Conservation (phyloP, 78 protist genomes). For the Dictyostelium firmibasis region DNA sequence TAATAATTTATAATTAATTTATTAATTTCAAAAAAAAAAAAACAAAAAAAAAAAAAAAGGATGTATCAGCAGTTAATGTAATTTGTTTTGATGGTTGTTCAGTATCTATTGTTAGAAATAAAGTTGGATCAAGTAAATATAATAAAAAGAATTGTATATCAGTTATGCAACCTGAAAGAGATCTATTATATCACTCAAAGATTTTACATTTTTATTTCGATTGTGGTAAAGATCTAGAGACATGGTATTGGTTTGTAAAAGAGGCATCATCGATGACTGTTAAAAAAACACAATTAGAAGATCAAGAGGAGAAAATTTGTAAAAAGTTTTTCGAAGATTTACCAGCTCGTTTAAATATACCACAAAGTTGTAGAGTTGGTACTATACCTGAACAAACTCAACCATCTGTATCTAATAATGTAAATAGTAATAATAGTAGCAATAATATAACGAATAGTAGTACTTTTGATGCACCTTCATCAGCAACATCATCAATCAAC, state of each 20-base stretch:
- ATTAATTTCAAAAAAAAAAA: neutral
- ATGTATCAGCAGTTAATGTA: conserved; percentile 40
- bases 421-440: neutral
- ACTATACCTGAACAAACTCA: neutral
- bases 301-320: neutral
- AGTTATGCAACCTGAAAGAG: conserved; percentile 37
- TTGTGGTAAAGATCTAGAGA: conserved; percentile 57
- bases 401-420: neutral
- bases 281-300: conserved; percentile 24
- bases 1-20: neutral
- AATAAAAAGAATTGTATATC: conserved; percentile 60
- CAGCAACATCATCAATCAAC: neutral
- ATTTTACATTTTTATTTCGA: conserved; percentile 59
- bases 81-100: conserved; percentile 66
- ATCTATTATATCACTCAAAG: conserved; percentile 42
- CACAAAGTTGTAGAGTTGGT: neutral
- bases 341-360: conserved; percentile 22
- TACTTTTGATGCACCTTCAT: neutral
- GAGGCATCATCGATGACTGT: conserved; percentile 35
- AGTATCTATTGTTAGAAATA: conserved; percentile 42
- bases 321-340: conserved; percentile 38
- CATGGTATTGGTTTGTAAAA: conserved; percentile 65
- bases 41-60: neutral
- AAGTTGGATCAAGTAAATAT: conserved; percentile 54
- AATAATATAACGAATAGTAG: neutral